A percentile compares a stretch with the other conserved stretches of the same genome.
Conservation (phyloP, 768 basidiomycete species). For the Rhizopogon salebrosus region DNA sequence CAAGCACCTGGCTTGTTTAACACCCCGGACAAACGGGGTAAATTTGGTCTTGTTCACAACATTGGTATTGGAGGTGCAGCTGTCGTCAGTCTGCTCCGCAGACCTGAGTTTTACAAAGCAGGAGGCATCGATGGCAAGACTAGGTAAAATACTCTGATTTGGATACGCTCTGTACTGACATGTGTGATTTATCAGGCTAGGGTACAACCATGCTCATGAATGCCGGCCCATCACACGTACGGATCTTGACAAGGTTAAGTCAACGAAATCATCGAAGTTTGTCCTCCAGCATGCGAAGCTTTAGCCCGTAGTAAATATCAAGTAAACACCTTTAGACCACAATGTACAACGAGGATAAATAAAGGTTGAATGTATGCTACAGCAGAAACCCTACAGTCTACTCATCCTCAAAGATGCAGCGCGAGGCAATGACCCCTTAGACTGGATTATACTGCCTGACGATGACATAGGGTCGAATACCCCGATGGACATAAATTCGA, state of each 20-base stretch:
- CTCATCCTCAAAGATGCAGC: too few species aligned
- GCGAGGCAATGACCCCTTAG: too few species aligned
- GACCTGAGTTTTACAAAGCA: conserved; percentile 70
- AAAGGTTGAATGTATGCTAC: too few species aligned
- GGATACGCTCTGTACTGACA: neutral
- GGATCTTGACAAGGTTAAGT: conserved; percentile 76
- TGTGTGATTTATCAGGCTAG: conserved; percentile 43
- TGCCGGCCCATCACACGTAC: conserved; percentile 53
- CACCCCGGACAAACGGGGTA: conserved; percentile 57
- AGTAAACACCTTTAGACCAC: too few species aligned
- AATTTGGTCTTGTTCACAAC: conserved; percentile 80
- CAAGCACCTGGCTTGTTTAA: conserved; percentile 71
- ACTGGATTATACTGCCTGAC: too few species aligned
- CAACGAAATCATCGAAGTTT: conserved; percentile 49
- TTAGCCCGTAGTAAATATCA: conserved; percentile 18
- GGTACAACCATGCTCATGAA: conserved; percentile 76
- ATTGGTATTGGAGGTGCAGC: conserved; percentile 79
- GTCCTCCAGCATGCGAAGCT: conserved; percentile 37
- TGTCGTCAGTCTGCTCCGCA: conserved; percentile 68
- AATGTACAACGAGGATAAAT: too few species aligned
- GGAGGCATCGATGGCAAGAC: conserved; percentile 64
- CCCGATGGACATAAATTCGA: too few species aligned
- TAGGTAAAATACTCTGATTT: conserved; percentile 34
- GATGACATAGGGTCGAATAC: too few species aligned
- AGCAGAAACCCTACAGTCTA: too few species aligned